Percentiles rank a stretch among this genome's conserved stretches.
Conservation (phyloP, 164 flowering plant species). For the Vitis vinifera region ASM3070453v1 NC_081823.1:8531001-8531500, state of each 20-base stretch:
- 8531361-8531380: too few species aligned
- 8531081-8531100: constrained; percentile 87
- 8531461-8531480: too few species aligned
- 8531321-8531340: too few species aligned
- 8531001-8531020: too few species aligned
- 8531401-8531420: too few species aligned
- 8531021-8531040: background rate
- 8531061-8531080: constrained; percentile 95
- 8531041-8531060: constrained; percentile 80
- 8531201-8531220: background rate
- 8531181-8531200: background rate
- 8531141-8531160: constrained; percentile 94
- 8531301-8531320: too few species aligned
- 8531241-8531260: background rate
- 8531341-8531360: too few species aligned
- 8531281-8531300: too few species aligned
- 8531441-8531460: too few species aligned
- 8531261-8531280: background rate
- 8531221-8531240: background rate
- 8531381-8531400: too few species aligned
- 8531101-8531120: constrained; percentile 77
- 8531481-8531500: too few species aligned
- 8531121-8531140: constrained; percentile 81
- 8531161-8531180: constrained; percentile 73
- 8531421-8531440: too few species aligned